Evolutionary conservation across 352 stramenopile genomes (phyloP).

Genomic region (Globisporangium canariense): DNA sequence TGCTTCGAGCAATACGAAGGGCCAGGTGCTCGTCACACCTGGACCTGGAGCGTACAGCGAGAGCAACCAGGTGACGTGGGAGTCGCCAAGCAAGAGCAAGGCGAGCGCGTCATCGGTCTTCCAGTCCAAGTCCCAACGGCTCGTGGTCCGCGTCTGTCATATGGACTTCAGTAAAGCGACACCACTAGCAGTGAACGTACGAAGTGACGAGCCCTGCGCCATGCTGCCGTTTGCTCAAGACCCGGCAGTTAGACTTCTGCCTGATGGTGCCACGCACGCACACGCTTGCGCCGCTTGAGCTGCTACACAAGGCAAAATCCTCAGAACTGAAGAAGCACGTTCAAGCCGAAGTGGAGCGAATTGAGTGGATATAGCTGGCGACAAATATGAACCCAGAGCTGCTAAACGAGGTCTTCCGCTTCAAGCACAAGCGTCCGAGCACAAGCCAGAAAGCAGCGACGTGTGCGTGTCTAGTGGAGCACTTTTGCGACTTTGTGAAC

Average conservation of each 20-base stretch:
- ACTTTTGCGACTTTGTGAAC: constrained; percentile 20
- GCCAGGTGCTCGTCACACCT: constrained; percentile 42
- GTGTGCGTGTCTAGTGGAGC: constrained; percentile 19
- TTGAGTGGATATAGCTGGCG: background rate
- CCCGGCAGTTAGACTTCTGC: background rate
- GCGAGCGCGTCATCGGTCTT: constrained; percentile 36
- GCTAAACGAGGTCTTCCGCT: constrained; percentile 38
- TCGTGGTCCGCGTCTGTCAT: background rate
- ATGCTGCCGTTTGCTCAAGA: background rate
- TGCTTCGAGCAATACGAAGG: background rate
- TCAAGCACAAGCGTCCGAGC: constrained; percentile 34
- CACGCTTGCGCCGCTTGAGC: background rate
- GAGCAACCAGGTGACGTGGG: constrained; percentile 45
- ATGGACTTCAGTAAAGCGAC: too few species aligned
- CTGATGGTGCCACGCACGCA: background rate
- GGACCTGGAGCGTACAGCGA: constrained; percentile 48
- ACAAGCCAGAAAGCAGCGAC: constrained; percentile 21
- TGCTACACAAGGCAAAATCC: background rate
- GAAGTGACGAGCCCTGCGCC: background rate
- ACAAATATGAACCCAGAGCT: constrained; percentile 8
- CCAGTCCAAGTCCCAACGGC: constrained; percentile 52
- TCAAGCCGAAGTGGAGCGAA: background rate
- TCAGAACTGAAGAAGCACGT: background rate
- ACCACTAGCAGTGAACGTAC: background rate
- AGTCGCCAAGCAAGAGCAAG: constrained; percentile 49